phyloP scores from a whole-genome alignment of 169 alveolate genomes.

The Plasmodium yoelii region DNA sequence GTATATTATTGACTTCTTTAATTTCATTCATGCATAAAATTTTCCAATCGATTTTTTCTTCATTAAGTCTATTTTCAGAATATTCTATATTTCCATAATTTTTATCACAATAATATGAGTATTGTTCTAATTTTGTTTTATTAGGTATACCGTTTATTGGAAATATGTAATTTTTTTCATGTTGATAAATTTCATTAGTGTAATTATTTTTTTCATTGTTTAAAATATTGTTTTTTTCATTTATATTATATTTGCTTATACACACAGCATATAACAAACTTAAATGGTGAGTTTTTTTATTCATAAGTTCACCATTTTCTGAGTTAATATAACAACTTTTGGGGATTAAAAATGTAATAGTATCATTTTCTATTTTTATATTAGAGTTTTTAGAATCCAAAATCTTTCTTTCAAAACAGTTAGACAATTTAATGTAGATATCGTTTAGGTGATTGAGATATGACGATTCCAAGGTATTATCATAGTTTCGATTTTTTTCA shows the following conservation, averaged over 20 bases:
- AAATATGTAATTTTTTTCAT: neutral
- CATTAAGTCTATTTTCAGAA: neutral
- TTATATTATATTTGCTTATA: slow-evolving; percentile 45
- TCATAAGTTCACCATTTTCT: slow-evolving; percentile 26
- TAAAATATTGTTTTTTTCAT: neutral
- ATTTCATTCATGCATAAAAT: slow-evolving; percentile 31
- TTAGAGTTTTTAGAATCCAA: slow-evolving; percentile 5
- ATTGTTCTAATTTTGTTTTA: neutral
- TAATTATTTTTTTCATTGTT: neutral
- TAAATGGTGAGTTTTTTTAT: slow-evolving; percentile 23
- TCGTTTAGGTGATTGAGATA: slow-evolving; percentile 51
- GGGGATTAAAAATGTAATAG: slow-evolving; percentile 56
- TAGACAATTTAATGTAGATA: slow-evolving; percentile 40
- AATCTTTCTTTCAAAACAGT: slow-evolving; percentile 37
- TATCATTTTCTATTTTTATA: slow-evolving; percentile 26
- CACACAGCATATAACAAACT: slow-evolving; percentile 45
- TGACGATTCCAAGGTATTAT: slow-evolving; percentile 27
- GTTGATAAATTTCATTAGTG: neutral
- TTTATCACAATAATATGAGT: neutral
- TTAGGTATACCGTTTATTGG: neutral
- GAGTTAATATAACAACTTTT: slow-evolving; percentile 63
- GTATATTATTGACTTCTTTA: slow-evolving; percentile 48
- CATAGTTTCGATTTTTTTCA: slow-evolving; percentile 16
- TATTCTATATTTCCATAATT: neutral
- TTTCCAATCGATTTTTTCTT: slow-evolving; percentile 1